Base-by-base conservation (phyloP, 768 basidiomycete species). In the Xerocomellus amylosporus region DNA sequence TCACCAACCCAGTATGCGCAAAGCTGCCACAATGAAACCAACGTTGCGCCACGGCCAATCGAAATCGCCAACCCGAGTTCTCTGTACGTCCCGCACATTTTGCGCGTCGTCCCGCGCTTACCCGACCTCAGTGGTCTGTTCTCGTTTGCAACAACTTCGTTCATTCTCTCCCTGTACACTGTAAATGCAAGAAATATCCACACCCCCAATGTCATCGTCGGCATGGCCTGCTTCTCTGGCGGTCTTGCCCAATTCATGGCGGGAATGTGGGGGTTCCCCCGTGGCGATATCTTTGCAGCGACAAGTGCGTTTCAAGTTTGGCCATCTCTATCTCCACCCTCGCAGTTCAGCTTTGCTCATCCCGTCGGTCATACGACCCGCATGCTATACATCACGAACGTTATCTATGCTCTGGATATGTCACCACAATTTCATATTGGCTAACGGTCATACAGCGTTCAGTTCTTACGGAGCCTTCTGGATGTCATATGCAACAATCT, bases 211-310 rank as follows among this genome's bases (percentile, higher is more conserved):
- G 81, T 84, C 28, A 82, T 92, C 45, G 79, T 93, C 46, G 93
- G 91, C 47, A 92, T 95, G 91, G 90, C 91, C 24, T 65, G 90
- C 60, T 88, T 85, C 71, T 82, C 82, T 58, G 93, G 93, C 58
- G 93, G 93, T 55, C 83, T 94, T 31, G 86, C 79, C 13, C 93
- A 95, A 68, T 76, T 95, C 43, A 73, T 94, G 37, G 93, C 92
- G 30, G 93, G 93, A 39, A 91, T 93, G 87, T 93, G 90, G 90
- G 86, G 86, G 70, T 87, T 86, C 73, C 81, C 83, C 15, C 72
- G 79, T 31, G 85, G 85, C 1, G 89, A 91, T 59, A 74, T 73
- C 0, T 89, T 90, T 58, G 86, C 84, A 60, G 88, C 80, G 12
- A 85, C 87, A 30, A 86, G 88, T 87, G 38, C 70, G 86, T 56